These are phyloP conservation scores for Phytophthora gonapodyides DNA, from an alignment of 352 stramenopile genomes.

Conservation along the genomic window DNA sequence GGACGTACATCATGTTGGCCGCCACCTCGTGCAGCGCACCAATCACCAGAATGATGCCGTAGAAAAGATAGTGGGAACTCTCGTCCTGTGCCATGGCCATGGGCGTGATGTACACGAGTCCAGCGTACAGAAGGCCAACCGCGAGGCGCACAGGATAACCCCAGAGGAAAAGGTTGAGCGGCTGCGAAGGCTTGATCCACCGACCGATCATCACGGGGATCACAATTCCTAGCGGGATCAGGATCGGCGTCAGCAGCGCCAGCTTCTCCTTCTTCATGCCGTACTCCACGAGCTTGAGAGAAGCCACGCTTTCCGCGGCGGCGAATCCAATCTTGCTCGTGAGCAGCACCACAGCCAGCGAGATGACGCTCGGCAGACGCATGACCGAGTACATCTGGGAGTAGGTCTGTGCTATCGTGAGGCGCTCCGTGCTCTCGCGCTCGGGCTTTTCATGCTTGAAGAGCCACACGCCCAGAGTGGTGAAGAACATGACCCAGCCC, in stretches of 20 bases:
- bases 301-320: slow-evolving; percentile 89
- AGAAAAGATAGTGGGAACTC: slow-evolving; percentile 78
- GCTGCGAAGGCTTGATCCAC: slow-evolving; percentile 71
- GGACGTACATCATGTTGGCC: slow-evolving; percentile 93
- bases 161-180: slow-evolving; percentile 75
- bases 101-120: slow-evolving; percentile 82
- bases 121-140: slow-evolving; percentile 83
- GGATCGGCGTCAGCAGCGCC: slow-evolving; percentile 83
- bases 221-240: slow-evolving; percentile 89
- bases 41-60: slow-evolving; percentile 69
- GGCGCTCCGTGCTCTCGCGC: slow-evolving; percentile 56
- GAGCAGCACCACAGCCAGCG: slow-evolving; percentile 88
- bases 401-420: slow-evolving; percentile 91
- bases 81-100: slow-evolving; percentile 80
- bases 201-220: slow-evolving; percentile 83
- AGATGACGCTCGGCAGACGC: slow-evolving; percentile 85
- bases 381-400: slow-evolving; percentile 88
- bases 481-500: slow-evolving; percentile 93
- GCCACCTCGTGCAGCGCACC: slow-evolving; percentile 84
- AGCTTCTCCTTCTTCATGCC: slow-evolving; percentile 94
- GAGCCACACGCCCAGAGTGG: slow-evolving; percentile 90
- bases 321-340: slow-evolving; percentile 94
- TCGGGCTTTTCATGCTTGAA: slow-evolving; percentile 92
- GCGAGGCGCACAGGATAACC: slow-evolving; percentile 88
- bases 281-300: slow-evolving; percentile 93